Percentiles rank a stretch among this genome's conserved stretches.
phyloP scores from a whole-genome alignment of 768 basidiomycete species.

The Suillus brevipes region DNA sequence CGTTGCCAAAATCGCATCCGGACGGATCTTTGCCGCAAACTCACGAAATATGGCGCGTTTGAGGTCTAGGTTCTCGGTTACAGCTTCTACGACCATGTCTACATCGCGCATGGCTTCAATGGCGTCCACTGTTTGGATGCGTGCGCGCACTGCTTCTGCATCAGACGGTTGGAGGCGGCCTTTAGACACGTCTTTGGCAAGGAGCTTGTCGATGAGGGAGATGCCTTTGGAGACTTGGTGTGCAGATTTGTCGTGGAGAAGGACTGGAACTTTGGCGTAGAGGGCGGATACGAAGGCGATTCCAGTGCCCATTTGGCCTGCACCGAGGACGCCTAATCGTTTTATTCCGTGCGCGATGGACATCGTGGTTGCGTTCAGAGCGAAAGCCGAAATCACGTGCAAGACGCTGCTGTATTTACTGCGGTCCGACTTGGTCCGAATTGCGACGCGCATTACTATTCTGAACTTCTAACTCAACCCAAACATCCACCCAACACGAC shows the following conservation, averaged over 20 bases:
- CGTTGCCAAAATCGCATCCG: constrained; percentile 79
- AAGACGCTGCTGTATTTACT: not conserved
- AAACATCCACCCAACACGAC: not conserved
- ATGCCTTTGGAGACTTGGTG: constrained; percentile 76
- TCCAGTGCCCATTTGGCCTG: constrained; percentile 90
- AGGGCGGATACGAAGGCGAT: constrained; percentile 88
- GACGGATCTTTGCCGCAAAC: constrained; percentile 66
- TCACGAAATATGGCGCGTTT: constrained; percentile 77
- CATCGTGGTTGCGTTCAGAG: constrained; percentile 34
- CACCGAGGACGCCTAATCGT: constrained; percentile 75
- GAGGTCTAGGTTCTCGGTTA: constrained; percentile 77
- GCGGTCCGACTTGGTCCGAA: too few relatives aligned
- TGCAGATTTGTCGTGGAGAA: constrained; percentile 78
- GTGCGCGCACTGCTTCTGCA: constrained; percentile 70
- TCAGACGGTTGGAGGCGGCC: constrained; percentile 68
- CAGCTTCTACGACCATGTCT: constrained; percentile 94
- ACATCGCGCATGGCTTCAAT: constrained; percentile 69
- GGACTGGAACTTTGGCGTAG: constrained; percentile 81
- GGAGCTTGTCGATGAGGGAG: constrained; percentile 72
- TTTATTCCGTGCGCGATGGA: constrained; percentile 71
- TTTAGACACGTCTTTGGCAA: constrained; percentile 89
- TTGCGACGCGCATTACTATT: not conserved
- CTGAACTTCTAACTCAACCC: not conserved
- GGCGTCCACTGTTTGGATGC: constrained; percentile 63
- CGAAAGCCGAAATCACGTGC: constrained; percentile 9